Evolutionary conservation across 2,329 filamentous ascomycete species (phyloP).

Genomic region (Aspergillus sp.): DNA sequence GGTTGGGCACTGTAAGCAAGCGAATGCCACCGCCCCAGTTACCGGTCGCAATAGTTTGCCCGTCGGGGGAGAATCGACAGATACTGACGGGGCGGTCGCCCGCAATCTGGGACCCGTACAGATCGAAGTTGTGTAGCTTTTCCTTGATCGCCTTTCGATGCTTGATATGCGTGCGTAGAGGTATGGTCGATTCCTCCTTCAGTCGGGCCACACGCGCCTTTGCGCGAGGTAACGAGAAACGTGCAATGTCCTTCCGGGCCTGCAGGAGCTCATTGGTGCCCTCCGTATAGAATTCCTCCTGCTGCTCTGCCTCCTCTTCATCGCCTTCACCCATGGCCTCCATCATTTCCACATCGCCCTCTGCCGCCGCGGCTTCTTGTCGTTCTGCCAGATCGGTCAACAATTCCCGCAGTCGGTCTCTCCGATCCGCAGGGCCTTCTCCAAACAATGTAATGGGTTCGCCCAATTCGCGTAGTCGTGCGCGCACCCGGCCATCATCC

Average conservation of each 20-base stretch:
- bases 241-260: constrained; percentile 76
- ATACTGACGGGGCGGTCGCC: constrained; percentile 90
- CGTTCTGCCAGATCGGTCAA: constrained; percentile 72
- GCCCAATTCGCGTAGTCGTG: constrained; percentile 78
- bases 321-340: constrained; percentile 48
- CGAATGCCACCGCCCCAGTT: constrained; percentile 93
- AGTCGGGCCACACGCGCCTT: constrained; percentile 75
- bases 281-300: constrained; percentile 94
- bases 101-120: constrained; percentile 90
- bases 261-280: constrained; percentile 73
- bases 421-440: constrained; percentile 79
- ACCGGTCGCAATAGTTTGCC: constrained; percentile 79
- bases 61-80: constrained; percentile 84
- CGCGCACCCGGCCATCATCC: constrained; percentile 83
- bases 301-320: constrained; percentile 69
- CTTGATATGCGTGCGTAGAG: constrained; percentile 85
- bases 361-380: constrained; percentile 50
- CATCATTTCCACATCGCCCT: constrained; percentile 53
- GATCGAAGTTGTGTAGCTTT: constrained; percentile 75
- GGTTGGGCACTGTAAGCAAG: constrained; percentile 76
- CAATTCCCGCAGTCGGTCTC: constrained; percentile 82
- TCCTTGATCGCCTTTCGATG: constrained; percentile 89
- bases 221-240: constrained; percentile 80
- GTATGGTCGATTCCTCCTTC: constrained; percentile 77
- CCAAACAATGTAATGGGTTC: constrained; percentile 94